Evolutionary conservation across 116 monocot genomes (phyloP).

Genomic region (Zostera marina): DNA sequence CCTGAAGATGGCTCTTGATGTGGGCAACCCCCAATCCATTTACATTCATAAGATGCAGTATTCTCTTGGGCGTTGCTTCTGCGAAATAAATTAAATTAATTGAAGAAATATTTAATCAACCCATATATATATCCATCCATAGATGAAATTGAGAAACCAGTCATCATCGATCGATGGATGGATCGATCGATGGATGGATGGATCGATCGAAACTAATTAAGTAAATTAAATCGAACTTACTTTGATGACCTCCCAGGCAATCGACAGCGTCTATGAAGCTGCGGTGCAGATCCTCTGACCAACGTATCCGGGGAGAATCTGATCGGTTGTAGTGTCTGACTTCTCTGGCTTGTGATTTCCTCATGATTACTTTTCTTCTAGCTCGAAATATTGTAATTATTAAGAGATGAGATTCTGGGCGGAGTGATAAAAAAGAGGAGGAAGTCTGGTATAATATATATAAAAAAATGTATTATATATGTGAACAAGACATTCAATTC

Average conservation of each 20-base stretch:
- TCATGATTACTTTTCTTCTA: constrained; percentile 18
- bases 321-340: constrained; percentile 65
- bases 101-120: constrained; percentile 10
- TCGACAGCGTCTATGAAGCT: constrained; percentile 46
- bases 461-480: no score
- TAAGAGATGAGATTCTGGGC: no score
- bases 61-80: constrained; percentile 92
- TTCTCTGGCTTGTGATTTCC: constrained; percentile 18
- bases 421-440: no score
- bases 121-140: background rate
- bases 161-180: no score
- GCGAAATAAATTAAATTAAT: constrained; percentile 6
- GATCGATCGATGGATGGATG: no score
- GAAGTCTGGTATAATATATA: no score
- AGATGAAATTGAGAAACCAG: no score
- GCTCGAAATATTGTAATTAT: no score
- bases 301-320: constrained; percentile 57
- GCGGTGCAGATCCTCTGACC: constrained; percentile 70
- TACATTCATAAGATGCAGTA: constrained; percentile 51
- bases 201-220: no score
- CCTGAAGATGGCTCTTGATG: constrained; percentile 13
- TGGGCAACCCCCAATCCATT: constrained; percentile 14
- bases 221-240: no score
- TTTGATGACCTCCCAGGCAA: constrained; percentile 48
- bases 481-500: no score